Evolutionary conservation across 2,329 filamentous ascomycete species (phyloP).

Genomic region (Fragosphaeria purpurea): DNA sequence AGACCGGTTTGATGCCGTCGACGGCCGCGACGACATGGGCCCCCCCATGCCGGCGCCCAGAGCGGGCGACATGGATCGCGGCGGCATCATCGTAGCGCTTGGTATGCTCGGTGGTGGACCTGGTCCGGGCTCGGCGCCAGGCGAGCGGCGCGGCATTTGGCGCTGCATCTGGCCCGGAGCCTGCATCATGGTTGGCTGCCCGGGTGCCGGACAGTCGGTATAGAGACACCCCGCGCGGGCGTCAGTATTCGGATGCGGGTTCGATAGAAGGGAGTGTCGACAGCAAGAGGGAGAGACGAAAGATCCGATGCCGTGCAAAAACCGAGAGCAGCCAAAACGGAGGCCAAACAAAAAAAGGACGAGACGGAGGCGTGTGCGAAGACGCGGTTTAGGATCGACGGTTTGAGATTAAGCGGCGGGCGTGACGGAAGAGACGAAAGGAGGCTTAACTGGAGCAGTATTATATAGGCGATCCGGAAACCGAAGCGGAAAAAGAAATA

Average conservation of each 20-base stretch:
- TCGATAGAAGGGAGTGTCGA: too few species aligned
- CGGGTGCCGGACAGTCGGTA: too few species aligned
- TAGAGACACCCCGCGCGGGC: too few species aligned
- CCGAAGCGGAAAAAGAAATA: too few species aligned
- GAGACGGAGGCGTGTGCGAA: too few species aligned
- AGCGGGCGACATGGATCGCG: slow-evolving; percentile 51
- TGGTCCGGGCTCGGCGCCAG: slow-evolving; percentile 50
- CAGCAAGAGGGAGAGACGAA: too few species aligned
- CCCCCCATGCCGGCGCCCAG: slow-evolving; percentile 29
- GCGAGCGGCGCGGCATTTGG: slow-evolving; percentile 50
- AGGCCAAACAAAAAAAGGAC: too few species aligned
- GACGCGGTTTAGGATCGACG: background rate
- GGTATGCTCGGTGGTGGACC: slow-evolving; percentile 33
- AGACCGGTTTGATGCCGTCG: slow-evolving; percentile 56
- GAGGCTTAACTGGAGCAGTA: background rate
- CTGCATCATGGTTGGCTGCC: slow-evolving; percentile 32
- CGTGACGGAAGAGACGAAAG: background rate
- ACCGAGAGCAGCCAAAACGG: too few species aligned
- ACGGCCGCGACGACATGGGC: slow-evolving; percentile 45
- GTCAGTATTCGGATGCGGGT: background rate
- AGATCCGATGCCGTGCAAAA: too few species aligned
- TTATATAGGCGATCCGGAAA: too few species aligned
- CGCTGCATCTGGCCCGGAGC: slow-evolving; percentile 41
- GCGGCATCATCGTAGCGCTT: slow-evolving; percentile 33
- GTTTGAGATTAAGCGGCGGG: background rate